Evolutionary conservation across 495 filamentous ascomycete genomes (phyloP), one percentile per base, ranked within the genome.

Genomic region (Talaromyces borbonicus): DNA sequence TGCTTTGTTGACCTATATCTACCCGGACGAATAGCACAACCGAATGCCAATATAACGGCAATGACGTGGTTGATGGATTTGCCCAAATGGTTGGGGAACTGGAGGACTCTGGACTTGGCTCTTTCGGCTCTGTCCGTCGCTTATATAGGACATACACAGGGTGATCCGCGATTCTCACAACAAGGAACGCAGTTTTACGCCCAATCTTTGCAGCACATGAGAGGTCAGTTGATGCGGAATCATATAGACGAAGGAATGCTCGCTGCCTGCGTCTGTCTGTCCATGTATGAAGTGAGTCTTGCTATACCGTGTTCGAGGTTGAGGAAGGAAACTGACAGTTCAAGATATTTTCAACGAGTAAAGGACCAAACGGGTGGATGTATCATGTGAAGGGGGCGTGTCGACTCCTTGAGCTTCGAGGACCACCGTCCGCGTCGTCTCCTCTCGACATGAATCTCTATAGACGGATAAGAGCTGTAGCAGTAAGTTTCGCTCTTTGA

Each of bases 361-460:
- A 25, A 9, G 30, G 43, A 14, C 22, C 43, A 36, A 27, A 33
- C 27, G 43, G 43, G 29, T 46, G 43, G 43, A 46, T 46, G 43
- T 46, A 35, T 24, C 43, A 46, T 35, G 43, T 46, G 16, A 46
- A 44, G 36, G 43, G 43, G 8, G 43, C 43, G 5, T 46, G 43
- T 25, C 18, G 22, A 18, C 25, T 46, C 19, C 43, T 46, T 5
- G 30, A 35, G 30, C 30, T 46, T n/a, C 19, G 43, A 19, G 42
- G 43, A 11, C 43, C 43, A 20, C 43, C 43, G 2, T 46, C 43
- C 9, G 29, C 29, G 25, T 35, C 29, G 3, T 35, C 43, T 19
- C 43, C 43, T 33, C 43, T 46, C 26, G 43, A 46, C 26, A 46
- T 46, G 43, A 46, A 46, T 35, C 43, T 46, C 11, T 46, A 20